phyloP scores from a whole-genome alignment of 768 basidiomycete species.

The Suillus decipiens region DNA sequence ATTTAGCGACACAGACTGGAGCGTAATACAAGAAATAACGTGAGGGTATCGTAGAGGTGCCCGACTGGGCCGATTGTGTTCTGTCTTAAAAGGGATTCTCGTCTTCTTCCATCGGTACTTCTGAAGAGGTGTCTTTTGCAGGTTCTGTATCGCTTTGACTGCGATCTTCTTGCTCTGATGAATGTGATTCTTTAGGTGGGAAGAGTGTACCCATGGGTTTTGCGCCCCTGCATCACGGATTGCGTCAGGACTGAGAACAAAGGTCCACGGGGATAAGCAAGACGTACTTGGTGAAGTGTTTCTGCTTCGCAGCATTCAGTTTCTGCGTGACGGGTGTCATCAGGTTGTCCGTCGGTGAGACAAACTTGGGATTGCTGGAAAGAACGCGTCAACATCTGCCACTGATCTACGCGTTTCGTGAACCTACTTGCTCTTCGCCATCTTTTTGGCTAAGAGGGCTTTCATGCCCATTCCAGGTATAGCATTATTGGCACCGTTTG shows the following conservation, averaged over 20 bases:
- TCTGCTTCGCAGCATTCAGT: slow-evolving; percentile 87
- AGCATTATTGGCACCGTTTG: slow-evolving; percentile 52
- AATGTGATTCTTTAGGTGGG: slow-evolving; percentile 39
- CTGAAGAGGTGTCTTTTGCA: slow-evolving; percentile 31
- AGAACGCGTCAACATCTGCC: slow-evolving; percentile 8
- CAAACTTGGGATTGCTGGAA: slow-evolving; percentile 77
- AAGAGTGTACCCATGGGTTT: slow-evolving; percentile 67
- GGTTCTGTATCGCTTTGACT: slow-evolving; percentile 40
- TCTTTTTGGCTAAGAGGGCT: slow-evolving; percentile 89
- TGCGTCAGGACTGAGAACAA: slow-evolving; percentile 12
- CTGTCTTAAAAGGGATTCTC: slow-evolving; percentile 68
- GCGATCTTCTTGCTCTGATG: slow-evolving; percentile 34
- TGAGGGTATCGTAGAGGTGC: slow-evolving; percentile 20
- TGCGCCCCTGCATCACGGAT: slow-evolving; percentile 43
- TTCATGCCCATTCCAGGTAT: slow-evolving; percentile 83
- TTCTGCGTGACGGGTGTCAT: slow-evolving; percentile 95
- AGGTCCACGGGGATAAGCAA: slow-evolving; percentile 4
- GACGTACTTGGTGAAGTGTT: slow-evolving; percentile 86
- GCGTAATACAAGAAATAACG: slow-evolving; percentile 26
- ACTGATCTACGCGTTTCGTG: not conserved
- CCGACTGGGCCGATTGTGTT: slow-evolving; percentile 15
- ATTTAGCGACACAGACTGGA: slow-evolving; percentile 33
- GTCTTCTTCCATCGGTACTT: slow-evolving; percentile 47
- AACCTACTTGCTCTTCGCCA: slow-evolving; percentile 85
- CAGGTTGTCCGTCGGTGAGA: slow-evolving; percentile 95